phyloP scores from a whole-genome alignment of 2,329 filamentous ascomycete species.

The Penicillium brasilianum region DNA sequence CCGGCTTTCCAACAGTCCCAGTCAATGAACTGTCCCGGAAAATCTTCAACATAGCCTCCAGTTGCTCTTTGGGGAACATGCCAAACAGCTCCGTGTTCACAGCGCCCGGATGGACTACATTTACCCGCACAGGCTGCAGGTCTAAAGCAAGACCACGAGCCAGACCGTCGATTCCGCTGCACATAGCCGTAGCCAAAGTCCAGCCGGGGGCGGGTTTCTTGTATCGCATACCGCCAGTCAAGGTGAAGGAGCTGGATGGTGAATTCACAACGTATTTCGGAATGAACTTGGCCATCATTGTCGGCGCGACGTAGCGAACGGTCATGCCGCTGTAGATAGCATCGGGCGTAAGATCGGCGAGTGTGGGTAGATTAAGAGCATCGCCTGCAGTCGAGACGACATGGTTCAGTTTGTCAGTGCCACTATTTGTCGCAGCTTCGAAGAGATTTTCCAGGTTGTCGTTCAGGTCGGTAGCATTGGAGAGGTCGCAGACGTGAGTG shows the following conservation, averaged over 20 bases:
- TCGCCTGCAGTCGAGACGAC: conserved; percentile 59
- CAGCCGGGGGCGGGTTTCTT: conserved; percentile 43
- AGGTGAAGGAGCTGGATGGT: conserved; percentile 42
- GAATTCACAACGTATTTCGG: conserved; percentile 40
- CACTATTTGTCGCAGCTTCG: conserved; percentile 38
- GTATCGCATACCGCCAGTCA: conserved; percentile 47
- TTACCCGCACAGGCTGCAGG: conserved; percentile 50
- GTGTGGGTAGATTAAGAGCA: conserved; percentile 16
- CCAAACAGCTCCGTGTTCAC: conserved; percentile 50
- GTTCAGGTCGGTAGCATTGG: conserved; percentile 50
- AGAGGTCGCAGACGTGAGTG: conserved; percentile 53
- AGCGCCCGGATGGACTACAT: conserved; percentile 48
- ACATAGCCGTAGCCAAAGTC: conserved; percentile 35
- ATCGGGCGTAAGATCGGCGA: conserved; percentile 35
- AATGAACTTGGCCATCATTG: conserved; percentile 50
- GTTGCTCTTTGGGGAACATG: conserved; percentile 15
- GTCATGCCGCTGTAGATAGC: conserved; percentile 30
- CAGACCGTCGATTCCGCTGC: conserved; percentile 39
- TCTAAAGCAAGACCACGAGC: conserved; percentile 48
- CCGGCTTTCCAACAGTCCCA: conserved; percentile 34
- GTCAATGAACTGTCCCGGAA: conserved; percentile 28
- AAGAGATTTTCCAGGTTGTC: conserved; percentile 51
- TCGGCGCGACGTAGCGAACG: conserved; percentile 43
- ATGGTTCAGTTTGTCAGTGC: conserved; percentile 51
- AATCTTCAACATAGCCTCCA: conserved; percentile 36